Evolutionary conservation across 2,329 filamentous ascomycete species (phyloP).

Genomic region (Ilyonectria destructans): DNA sequence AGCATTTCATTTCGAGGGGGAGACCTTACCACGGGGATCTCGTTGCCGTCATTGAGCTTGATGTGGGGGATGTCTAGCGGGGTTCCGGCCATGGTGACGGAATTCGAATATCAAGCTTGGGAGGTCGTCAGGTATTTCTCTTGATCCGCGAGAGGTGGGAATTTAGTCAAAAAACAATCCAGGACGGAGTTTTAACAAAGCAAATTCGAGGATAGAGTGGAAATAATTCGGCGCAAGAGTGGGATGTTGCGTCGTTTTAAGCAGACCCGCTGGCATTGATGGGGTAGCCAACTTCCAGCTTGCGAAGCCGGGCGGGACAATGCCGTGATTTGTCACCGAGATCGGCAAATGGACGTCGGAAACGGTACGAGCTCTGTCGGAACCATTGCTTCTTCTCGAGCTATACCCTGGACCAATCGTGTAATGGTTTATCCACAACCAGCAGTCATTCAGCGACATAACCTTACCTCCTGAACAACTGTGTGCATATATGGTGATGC

Average conservation of each 20-base stretch:
- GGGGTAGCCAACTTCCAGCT: conserved; percentile 21
- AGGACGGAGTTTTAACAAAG: not conserved
- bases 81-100: conserved; percentile 33
- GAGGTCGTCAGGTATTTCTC: not conserved
- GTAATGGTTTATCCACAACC: not conserved
- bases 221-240: conserved; percentile 14
- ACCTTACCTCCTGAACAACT: not conserved
- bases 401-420: not conserved
- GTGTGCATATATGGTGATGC: not conserved
- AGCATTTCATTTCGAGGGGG: conserved; percentile 1
- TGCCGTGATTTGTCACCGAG: conserved; percentile 39
- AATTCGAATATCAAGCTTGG: not conserved
- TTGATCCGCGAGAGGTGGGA: too few species aligned
- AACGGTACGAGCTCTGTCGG: not conserved
- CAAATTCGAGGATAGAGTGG: not conserved
- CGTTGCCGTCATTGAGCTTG: conserved; percentile 82
- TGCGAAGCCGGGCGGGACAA: conserved; percentile 37
- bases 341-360: conserved; percentile 5
- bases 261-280: conserved; percentile 16
- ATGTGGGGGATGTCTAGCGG: conserved; percentile 66
- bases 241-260: conserved; percentile 27
- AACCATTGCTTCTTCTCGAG: conserved; percentile 3
- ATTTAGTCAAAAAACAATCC: not conserved
- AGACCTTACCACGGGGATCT: conserved; percentile 76
- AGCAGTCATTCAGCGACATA: not conserved